A percentile compares a stretch with the other conserved stretches of the same genome.
Conservation (phyloP, 257 asterid species). For the Nicotiana obtusifolia region DNA sequence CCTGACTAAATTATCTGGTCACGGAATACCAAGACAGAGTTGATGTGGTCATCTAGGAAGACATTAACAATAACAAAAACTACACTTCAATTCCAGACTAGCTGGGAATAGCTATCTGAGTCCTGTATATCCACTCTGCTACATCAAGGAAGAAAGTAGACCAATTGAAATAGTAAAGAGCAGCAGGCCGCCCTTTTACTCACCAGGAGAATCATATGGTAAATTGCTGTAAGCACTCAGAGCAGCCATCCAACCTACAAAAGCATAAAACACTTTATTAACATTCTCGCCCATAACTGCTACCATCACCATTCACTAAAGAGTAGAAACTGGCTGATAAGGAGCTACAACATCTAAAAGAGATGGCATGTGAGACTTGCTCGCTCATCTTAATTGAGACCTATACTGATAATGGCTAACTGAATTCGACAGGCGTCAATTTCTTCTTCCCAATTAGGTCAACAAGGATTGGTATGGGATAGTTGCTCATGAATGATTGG, state of each 20-base stretch:
- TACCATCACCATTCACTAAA: not conserved
- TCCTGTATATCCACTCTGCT: not conserved
- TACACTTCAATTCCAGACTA: not conserved
- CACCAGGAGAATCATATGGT: constrained; percentile 77
- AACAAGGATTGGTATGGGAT: not conserved
- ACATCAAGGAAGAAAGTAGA: not conserved
- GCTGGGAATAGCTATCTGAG: not conserved
- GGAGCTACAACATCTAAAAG: not conserved
- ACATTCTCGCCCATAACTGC: not conserved
- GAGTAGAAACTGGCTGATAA: not conserved
- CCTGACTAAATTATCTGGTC: not conserved
- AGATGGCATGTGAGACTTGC: constrained; percentile 1
- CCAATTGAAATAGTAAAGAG: constrained; percentile 7
- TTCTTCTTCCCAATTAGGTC: not conserved
- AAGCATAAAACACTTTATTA: constrained; percentile 9
- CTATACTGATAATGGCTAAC: not conserved
- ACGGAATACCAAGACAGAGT: not conserved
- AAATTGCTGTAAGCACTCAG: constrained; percentile 53
- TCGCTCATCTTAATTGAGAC: not conserved
- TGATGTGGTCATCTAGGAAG: not conserved
- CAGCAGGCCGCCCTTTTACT: constrained; percentile 24
- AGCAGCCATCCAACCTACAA: constrained; percentile 79
- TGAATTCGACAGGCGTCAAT: not conserved
- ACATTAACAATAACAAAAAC: not conserved
- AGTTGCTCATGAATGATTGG: not conserved